phyloP scores from a whole-genome alignment of 148 eudicot genomes.

The Vaccinium macrocarpon region DNA sequence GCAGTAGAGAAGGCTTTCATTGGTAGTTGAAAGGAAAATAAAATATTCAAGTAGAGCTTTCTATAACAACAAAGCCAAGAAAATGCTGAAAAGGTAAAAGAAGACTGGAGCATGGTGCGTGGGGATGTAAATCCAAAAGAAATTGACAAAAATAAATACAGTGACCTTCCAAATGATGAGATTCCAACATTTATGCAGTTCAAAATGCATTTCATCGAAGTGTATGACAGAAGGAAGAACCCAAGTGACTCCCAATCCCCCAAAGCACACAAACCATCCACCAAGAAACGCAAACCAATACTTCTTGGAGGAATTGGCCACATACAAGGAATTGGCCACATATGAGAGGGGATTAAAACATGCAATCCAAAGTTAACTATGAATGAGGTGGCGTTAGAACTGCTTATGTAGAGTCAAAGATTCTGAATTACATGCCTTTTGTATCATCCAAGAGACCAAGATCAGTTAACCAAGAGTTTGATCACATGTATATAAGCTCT shows the following conservation, averaged over 20 bases:
- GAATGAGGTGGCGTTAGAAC: background rate
- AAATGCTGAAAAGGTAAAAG: background rate
- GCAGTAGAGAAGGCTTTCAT: background rate
- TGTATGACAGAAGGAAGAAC: background rate
- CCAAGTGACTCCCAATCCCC: too few species aligned
- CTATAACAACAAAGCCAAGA: background rate
- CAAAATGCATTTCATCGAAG: background rate
- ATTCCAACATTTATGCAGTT: background rate
- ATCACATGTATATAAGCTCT: slow-evolving; percentile 1
- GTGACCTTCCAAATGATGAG: background rate
- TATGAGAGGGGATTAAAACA: background rate
- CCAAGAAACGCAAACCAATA: too few species aligned
- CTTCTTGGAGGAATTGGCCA: too few species aligned
- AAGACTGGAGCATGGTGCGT: background rate
- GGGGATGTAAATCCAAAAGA: background rate
- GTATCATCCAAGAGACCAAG: background rate
- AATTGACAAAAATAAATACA: background rate
- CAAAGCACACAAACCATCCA: too few species aligned
- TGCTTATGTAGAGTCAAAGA: background rate
- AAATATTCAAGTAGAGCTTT: background rate
- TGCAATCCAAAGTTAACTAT: background rate
- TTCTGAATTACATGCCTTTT: background rate
- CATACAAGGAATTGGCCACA: too few species aligned
- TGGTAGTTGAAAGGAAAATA: background rate
- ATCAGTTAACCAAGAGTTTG: background rate